A percentile compares a stretch with the other conserved stretches of the same genome.
These are phyloP conservation scores for Stephanodiscus minutulus DNA, from an alignment of 108 stramenopile genomes.

Conservation along the genomic window DNA sequence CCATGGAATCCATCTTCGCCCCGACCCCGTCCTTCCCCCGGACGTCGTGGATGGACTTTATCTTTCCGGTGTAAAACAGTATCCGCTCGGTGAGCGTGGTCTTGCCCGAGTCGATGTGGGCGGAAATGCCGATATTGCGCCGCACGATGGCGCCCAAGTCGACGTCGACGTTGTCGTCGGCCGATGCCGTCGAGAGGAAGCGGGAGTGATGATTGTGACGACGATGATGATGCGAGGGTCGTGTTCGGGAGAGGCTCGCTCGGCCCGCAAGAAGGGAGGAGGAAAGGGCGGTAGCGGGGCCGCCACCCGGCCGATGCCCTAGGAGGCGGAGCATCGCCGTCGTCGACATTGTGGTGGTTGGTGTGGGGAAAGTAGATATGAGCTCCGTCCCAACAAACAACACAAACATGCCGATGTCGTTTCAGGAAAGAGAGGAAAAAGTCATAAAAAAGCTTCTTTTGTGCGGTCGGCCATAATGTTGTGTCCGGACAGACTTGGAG, in stretches of 20 bases:
- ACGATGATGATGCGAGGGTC: not conserved
- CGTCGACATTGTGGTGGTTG: constrained; percentile 10
- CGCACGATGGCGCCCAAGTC: constrained; percentile 44
- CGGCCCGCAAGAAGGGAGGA: not conserved
- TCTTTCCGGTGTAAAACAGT: constrained; percentile 98
- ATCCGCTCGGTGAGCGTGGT: constrained; percentile 99
- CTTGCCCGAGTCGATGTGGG: constrained; percentile 99
- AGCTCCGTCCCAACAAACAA: not conserved
- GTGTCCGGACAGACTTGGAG: constrained; percentile 3
- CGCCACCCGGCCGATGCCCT: constrained; percentile 14
- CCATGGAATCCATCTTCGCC: constrained; percentile 99
- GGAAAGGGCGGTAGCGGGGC: not conserved
- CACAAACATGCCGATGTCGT: no score
- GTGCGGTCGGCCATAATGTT: constrained; percentile 2
- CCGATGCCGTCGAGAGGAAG: not conserved
- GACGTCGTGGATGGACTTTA: constrained; percentile 98
- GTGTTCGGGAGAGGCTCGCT: not conserved
- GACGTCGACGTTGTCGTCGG: not conserved
- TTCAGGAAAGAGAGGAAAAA: no score
- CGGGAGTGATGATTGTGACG: no score
- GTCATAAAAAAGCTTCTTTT: not conserved
- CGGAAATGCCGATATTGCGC: constrained; percentile 99
- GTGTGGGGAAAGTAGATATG: not conserved
- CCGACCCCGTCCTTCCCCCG: constrained; percentile 97
- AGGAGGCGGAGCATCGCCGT: constrained; percentile 27